phyloP scores from a whole-genome alignment of 768 basidiomycete species.

The Leccinum olivaceopallidum region DNA sequence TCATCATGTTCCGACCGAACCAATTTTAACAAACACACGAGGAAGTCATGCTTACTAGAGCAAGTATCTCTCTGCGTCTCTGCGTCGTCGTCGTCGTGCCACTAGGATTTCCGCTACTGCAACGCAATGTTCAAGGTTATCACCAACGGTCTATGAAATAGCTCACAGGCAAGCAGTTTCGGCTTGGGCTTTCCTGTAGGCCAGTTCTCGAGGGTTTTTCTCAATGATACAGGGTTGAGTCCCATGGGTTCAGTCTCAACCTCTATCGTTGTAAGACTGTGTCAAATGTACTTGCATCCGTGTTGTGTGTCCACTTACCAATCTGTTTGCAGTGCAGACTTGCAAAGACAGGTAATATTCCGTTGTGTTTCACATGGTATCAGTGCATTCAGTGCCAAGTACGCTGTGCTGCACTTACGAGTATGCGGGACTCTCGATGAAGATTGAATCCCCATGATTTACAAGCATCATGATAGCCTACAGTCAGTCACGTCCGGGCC shows the following conservation, averaged over 20 bases:
- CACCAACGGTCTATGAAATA: neutral
- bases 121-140: neutral
- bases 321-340: constrained; percentile 51
- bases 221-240: constrained; percentile 54
- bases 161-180: constrained; percentile 64
- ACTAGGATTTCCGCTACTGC: constrained; percentile 77
- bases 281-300: neutral
- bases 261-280: constrained; percentile 48
- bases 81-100: constrained; percentile 63
- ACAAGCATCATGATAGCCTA: constrained; percentile 66
- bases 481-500: neutral
- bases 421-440: constrained; percentile 79
- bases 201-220: constrained; percentile 65
- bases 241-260: constrained; percentile 71
- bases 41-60: constrained; percentile 67
- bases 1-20: neutral
- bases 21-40: constrained; percentile 38
- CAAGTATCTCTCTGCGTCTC: constrained; percentile 62
- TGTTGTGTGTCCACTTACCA: constrained; percentile 36
- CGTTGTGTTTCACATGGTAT: constrained; percentile 36
- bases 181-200: constrained; percentile 64
- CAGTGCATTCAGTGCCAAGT: neutral
- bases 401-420: constrained; percentile 37
- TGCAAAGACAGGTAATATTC: constrained; percentile 59
- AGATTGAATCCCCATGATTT: constrained; percentile 69